These are phyloP conservation scores for Colletotrichum lentis DNA, from an alignment of 2,329 filamentous ascomycete species.

Conservation along the genomic window DNA sequence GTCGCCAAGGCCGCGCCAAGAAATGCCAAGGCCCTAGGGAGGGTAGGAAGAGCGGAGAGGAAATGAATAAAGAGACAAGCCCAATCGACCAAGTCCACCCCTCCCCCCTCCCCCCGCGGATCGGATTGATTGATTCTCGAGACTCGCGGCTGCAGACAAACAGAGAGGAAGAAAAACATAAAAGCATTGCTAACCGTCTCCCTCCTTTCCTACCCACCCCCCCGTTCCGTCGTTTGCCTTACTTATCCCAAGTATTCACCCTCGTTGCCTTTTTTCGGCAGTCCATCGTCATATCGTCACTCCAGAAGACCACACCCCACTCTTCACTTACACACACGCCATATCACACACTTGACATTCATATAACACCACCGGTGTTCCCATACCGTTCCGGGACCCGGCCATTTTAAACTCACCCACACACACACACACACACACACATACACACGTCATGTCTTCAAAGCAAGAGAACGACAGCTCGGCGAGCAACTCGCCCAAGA, in stretches of 20 bases:
- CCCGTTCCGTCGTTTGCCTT: slow-evolving; percentile 3
- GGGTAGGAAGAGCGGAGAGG: slow-evolving; percentile 37
- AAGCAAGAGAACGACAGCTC: slow-evolving; percentile 46
- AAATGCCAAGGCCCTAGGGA: slow-evolving; percentile 34
- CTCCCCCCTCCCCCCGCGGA: slow-evolving; percentile 18
- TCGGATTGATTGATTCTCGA: slow-evolving; percentile 16
- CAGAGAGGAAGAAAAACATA: slow-evolving; percentile 35
- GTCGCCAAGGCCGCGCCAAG: slow-evolving; percentile 37
- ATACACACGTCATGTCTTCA: slow-evolving; percentile 38
- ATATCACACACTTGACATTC: slow-evolving; percentile 4
- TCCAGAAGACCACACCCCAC: slow-evolving; percentile 3
- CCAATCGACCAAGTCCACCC: slow-evolving; percentile 19
- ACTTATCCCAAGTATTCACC: slow-evolving; percentile 18
- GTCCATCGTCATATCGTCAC: slow-evolving; percentile 1
- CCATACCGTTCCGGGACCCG: slow-evolving; percentile 16
- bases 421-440: slow-evolving; percentile 13
- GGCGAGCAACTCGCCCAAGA: slow-evolving; percentile 59
- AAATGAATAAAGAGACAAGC: slow-evolving; percentile 38
- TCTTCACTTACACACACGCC: slow-evolving; percentile 19
- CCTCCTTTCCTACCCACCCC: background rate
- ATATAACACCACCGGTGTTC: background rate
- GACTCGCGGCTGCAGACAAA: slow-evolving; percentile 21
- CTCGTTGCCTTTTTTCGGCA: slow-evolving; percentile 26
- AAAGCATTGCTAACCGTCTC: slow-evolving; percentile 34
- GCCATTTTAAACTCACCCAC: slow-evolving; percentile 2